A percentile compares a stretch with the other conserved stretches of the same genome.
Evolutionary conservation across 192 early-diverging fungal genomes (phyloP).

Genomic region (Rhizoclosmatium sp.): DNA sequence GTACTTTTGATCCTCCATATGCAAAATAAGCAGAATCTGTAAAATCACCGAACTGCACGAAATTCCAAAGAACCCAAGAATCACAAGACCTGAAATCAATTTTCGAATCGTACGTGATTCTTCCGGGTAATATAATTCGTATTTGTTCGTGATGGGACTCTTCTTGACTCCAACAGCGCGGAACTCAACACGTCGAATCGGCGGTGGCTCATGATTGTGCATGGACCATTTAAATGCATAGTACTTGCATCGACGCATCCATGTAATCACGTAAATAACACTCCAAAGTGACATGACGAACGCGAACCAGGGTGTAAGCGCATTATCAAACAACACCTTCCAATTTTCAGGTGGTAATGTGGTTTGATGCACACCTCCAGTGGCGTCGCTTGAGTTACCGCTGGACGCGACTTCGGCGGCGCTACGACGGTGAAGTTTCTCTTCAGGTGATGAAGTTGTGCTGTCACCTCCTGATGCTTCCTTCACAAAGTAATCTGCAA

Average conservation of each 20-base stretch:
- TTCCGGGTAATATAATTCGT: constrained; percentile 15
- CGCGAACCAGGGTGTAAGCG: constrained; percentile 30
- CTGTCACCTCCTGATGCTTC: neutral
- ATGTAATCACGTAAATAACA: constrained; percentile 23
- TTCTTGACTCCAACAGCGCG: neutral
- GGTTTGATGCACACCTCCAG: too few relatives aligned
- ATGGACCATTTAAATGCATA: constrained; percentile 33
- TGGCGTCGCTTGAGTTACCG: too few relatives aligned
- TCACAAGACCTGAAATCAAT: constrained; percentile 12
- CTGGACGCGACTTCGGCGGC: too few relatives aligned
- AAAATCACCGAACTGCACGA: neutral
- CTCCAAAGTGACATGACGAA: constrained; percentile 35
- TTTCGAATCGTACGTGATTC: neutral
- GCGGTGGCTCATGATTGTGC: constrained; percentile 13
- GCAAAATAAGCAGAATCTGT: constrained; percentile 17
- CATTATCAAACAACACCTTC: constrained; percentile 31
- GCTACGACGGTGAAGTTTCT: too few relatives aligned
- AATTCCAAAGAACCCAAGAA: constrained; percentile 23
- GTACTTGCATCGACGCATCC: constrained; percentile 34
- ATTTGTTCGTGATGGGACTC: constrained; percentile 32
- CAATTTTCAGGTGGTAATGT: neutral
- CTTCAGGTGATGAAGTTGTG: too few relatives aligned
- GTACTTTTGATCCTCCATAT: neutral
- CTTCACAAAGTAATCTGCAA: constrained; percentile 7
- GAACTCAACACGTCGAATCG: constrained; percentile 25